Conservation (phyloP, 2,329 filamentous ascomycete species). For the Penicillium hordei region DNA sequence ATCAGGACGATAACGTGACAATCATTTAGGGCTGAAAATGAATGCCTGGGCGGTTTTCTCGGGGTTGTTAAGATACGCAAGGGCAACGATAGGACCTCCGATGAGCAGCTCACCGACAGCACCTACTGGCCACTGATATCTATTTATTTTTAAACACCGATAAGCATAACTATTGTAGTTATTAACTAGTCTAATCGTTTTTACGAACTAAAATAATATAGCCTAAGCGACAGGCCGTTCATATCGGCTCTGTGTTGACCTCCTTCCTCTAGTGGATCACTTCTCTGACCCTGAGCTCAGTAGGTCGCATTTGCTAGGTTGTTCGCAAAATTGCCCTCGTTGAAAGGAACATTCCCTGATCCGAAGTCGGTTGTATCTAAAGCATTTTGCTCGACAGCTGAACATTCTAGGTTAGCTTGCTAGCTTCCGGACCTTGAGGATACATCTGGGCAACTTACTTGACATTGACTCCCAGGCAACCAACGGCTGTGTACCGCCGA, state of each 20-base stretch:
- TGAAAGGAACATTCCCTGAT: slow-evolving; percentile 49
- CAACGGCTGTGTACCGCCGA: slow-evolving; percentile 49
- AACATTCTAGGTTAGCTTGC: neutral
- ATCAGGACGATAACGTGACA: too few species aligned
- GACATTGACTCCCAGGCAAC: slow-evolving; percentile 54
- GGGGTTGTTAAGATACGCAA: too few species aligned
- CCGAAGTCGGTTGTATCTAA: slow-evolving; percentile 51
- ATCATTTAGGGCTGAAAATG: too few species aligned
- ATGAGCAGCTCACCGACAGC: too few species aligned
- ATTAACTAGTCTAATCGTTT: too few species aligned
- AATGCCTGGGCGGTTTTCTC: too few species aligned
- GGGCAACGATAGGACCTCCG: too few species aligned
- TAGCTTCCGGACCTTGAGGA: neutral
- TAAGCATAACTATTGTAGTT: neutral
- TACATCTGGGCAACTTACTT: neutral
- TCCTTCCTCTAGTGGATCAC: neutral
- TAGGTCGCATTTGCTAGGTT: slow-evolving; percentile 46
- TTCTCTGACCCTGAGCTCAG: slow-evolving; percentile 11
- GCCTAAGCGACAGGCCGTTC: neutral
- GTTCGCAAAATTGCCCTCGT: slow-evolving; percentile 47
- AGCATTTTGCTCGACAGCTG: slow-evolving; percentile 41
- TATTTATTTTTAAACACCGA: neutral
- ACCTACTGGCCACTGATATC: too few species aligned
- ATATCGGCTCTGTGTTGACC: too few species aligned
- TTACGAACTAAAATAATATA: neutral